Evolutionary conservation across 2,329 filamentous ascomycete species (phyloP).

Genomic region (Cladosporium cucumerinum): DNA sequence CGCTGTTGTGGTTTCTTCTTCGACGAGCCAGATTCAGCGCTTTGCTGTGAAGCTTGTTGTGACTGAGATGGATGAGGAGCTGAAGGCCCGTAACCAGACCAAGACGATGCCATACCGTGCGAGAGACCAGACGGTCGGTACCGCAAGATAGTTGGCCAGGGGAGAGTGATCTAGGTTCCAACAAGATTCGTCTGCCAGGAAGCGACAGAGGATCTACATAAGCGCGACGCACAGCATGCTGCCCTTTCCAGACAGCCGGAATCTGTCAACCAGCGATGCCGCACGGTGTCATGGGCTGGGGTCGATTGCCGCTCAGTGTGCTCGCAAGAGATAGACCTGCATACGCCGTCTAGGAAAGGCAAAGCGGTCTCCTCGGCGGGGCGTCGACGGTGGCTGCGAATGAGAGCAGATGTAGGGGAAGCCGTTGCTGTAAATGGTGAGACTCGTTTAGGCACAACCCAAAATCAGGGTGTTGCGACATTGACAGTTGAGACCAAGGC

Average conservation of each 20-base stretch:
- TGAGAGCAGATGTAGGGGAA: conserved; percentile 10
- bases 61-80: conserved; percentile 22
- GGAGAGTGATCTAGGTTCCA: conserved; percentile 11
- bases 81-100: conserved; percentile 28
- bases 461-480: conserved; percentile 3
- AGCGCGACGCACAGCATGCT: conserved; percentile 31
- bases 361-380: conserved; percentile 1
- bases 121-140: conserved; percentile 9
- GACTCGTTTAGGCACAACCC: not conserved
- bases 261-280: conserved; percentile 18
- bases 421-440: conserved; percentile 12
- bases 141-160: not conserved
- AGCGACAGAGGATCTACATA: conserved; percentile 27
- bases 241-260: conserved; percentile 28
- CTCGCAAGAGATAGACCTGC: conserved; percentile 12
- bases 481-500: conserved; percentile 12
- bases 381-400: conserved; percentile 7
- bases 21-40: conserved; percentile 16
- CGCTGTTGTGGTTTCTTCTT: conserved; percentile 41
- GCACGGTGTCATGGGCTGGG: conserved; percentile 9
- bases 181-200: conserved; percentile 17
- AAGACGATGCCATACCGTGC: conserved; percentile 28
- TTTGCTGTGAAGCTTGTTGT: conserved; percentile 22
- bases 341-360: conserved; percentile 5
- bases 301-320: conserved; percentile 2